phyloP scores from a whole-genome alignment of 176 grass and related monocot species.

The Oryza glumipatula region DNA sequence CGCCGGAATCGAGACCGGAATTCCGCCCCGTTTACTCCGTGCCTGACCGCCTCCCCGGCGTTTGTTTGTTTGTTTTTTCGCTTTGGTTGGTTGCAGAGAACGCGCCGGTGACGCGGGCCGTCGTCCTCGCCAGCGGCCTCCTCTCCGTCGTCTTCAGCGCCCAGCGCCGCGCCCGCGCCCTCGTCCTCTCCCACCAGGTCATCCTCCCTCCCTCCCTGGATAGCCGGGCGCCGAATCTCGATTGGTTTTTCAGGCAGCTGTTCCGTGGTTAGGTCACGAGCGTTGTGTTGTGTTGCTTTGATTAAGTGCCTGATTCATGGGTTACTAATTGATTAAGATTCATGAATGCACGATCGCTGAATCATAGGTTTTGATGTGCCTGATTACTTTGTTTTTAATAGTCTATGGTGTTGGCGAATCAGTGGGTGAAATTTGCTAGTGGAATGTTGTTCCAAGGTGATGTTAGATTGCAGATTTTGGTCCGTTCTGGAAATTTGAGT shows the following conservation, averaged over 20 bases:
- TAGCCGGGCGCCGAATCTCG: slow-evolving; percentile 10
- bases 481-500: neutral
- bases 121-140: slow-evolving; percentile 61
- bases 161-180: slow-evolving; percentile 41
- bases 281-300: neutral
- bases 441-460: slow-evolving; percentile 1
- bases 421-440: neutral
- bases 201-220: neutral
- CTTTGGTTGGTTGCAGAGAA: slow-evolving; percentile 53
- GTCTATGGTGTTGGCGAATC: slow-evolving; percentile 2
- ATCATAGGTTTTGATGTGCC: neutral
- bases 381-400: neutral
- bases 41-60: slow-evolving; percentile 26
- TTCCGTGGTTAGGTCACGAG: slow-evolving; percentile 16
- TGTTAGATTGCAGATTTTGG: slow-evolving; percentile 11
- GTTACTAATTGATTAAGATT: neutral
- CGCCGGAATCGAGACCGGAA: neutral
- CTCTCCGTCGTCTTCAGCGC: slow-evolving; percentile 58
- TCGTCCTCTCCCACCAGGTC: slow-evolving; percentile 76
- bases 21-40: neutral
- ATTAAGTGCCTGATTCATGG: neutral
- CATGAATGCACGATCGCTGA: neutral
- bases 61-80: slow-evolving; percentile 22
- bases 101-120: slow-evolving; percentile 66
- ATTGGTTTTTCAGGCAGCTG: neutral